Conservation (phyloP, 148 eudicot species). For the Rhododendron kiyosumense region DNA sequence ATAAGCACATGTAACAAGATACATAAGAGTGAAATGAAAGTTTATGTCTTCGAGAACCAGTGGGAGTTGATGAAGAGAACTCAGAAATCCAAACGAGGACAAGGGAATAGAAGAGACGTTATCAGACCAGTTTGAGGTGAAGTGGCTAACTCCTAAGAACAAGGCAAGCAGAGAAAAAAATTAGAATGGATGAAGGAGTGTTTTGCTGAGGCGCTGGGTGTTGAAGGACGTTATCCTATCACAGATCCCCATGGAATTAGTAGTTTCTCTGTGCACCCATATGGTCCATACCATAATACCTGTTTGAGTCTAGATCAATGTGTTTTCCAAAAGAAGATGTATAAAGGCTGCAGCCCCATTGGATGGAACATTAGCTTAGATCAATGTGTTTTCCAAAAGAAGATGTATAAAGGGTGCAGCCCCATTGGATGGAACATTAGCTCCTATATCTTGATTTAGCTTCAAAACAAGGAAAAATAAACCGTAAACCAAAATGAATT, state of each 20-base stretch:
- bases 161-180: not conserved
- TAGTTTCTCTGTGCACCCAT: not conserved
- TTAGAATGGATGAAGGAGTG: not conserved
- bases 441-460: not conserved
- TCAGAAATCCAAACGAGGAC: not conserved
- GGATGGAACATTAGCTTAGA: not conserved
- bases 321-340: not conserved
- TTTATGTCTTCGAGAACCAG: not conserved
- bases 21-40: not conserved
- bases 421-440: not conserved
- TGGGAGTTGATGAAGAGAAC: not conserved
- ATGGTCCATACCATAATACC: not conserved
- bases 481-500: not conserved
- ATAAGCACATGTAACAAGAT: not conserved
- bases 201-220: not conserved
- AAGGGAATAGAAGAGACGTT: not conserved
- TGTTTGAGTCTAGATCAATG: not conserved
- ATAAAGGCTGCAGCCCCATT: not conserved
- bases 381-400: not conserved
- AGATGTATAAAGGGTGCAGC: not conserved
- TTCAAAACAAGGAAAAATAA: not conserved
- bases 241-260: not conserved
- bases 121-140: not conserved
- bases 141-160: not conserved
- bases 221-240: not conserved